Base-by-base conservation (phyloP, 495 filamentous ascomycete species). In the Talaromyces adpressus region DNA sequence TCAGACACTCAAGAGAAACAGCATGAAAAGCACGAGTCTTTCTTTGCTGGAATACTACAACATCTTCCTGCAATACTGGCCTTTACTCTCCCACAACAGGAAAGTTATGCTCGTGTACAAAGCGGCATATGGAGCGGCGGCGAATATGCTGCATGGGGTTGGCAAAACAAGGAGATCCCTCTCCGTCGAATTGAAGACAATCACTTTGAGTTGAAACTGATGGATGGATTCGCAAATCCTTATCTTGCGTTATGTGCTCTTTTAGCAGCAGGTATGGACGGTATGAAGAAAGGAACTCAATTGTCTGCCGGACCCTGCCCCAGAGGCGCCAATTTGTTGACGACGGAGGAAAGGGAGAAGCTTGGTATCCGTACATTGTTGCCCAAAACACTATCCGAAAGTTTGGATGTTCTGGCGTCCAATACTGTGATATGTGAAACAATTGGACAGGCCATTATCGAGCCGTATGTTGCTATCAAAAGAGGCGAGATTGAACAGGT, bases 171-270 rank as follows among this genome's bases (percentile, higher is more conserved):
- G 20, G 90, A 92, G 73, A 77, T 82, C 6, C 80, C 90, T 5
- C 73, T 93, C 27, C 76, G 90, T 20, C 84, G 83, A 62, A 80
- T 90, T 56, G 79, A 76, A 58, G 77, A 71, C 16, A 80, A 81
- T 25, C 86, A 90, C 67, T 92, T 89, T 83, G 90, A 92, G 71
- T 34, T 93, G 8, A 85, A 87, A 68, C 78, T 79, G 65, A 65
- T 90, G 22, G 90, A 92, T 72, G 90, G 90, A 0, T 65, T 89
- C 18, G 85, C 90, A 4, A 93, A 92, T 66, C 81, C 87, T 57
- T 92, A 91, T 68, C 72, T 92, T 0, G 87, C 82, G 2, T 64
- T 89, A 2, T 80, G 82, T 9, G 86, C 85, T 0, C 70, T 92
- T 9, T 66, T 92, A 3, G 74, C 75, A 0, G 84, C 84, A 0